A percentile compares a stretch with the other conserved stretches of the same genome.
Conservation (phyloP, 2,329 filamentous ascomycete genomes). For the Xylaria digitata region DNA sequence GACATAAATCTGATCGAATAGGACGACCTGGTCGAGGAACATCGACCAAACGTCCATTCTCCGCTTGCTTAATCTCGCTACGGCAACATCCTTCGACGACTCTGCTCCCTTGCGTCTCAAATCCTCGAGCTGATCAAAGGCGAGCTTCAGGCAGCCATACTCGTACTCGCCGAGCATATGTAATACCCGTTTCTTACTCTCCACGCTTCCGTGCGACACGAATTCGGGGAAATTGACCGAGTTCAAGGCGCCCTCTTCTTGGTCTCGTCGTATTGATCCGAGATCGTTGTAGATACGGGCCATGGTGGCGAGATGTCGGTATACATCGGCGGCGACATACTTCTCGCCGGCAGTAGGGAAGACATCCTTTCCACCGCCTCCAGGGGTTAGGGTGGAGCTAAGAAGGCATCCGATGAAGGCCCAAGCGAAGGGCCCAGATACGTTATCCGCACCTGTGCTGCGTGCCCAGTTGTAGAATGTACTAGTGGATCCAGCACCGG, state of each 20-base stretch:
- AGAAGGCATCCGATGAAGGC: conserved; percentile 39
- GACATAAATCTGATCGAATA: conserved; percentile 54
- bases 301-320: conserved; percentile 44
- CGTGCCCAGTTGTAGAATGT: conserved; percentile 41
- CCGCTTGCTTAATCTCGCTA: conserved; percentile 29
- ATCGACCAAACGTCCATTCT: conserved; percentile 38
- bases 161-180: conserved; percentile 48
- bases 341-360: conserved; percentile 39
- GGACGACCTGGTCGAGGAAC: conserved; percentile 51
- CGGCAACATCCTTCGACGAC: conserved; percentile 29
- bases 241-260: conserved; percentile 50
- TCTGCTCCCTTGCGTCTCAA: conserved; percentile 18
- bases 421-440: conserved; percentile 38
- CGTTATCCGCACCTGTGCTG: conserved; percentile 38
- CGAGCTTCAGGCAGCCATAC: conserved; percentile 38
- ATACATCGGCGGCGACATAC: conserved; percentile 36
- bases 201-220: conserved; percentile 14
- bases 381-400: conserved; percentile 24
- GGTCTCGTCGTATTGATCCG: conserved; percentile 48
- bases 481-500: conserved; percentile 24
- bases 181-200: conserved; percentile 30
- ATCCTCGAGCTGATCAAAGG: conserved; percentile 34
- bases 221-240: conserved; percentile 51
- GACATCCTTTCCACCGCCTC: conserved; percentile 35
- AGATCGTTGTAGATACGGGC: conserved; percentile 53